Base-by-base conservation (phyloP, 345 rosid genomes). In the Populus tremula region DNA sequence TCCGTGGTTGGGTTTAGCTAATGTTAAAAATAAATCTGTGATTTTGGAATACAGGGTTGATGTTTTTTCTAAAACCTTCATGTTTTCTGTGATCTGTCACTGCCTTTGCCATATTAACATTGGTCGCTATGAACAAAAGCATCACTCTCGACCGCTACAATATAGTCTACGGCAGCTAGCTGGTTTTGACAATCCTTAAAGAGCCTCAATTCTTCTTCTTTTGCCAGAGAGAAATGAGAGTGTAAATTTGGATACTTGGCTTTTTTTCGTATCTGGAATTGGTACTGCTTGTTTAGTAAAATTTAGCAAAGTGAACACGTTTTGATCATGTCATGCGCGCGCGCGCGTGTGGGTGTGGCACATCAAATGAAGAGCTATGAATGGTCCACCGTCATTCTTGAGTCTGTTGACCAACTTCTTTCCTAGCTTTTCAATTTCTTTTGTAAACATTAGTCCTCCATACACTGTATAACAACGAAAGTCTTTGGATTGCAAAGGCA, bases 41-140 rank as follows among this genome's bases (percentile, higher is more conserved):
- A 39, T 39, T 39, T 12, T 23, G 14, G 0, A 5, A 11, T 27
- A 78, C 77, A 1, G 98, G 96, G 64, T 75, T 88, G 67, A 92
- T 91, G 5, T 95, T 88, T 84, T 91, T 90, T 67, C 88, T 79
- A 62, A 92, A 91, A 35, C 96, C 94, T 85, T 92, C 88, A 65
- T 87, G 88, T 76, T 80, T 85, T 76, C 96, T 79, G 16, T 91
- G 97, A 20, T 97, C 97, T 11, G 83, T 86, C 18, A 85, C 96
- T 0, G 96, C 96, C 82, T 87, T 92, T 1, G 94, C 97, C 98
- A 94, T 92, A 81, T 91, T 89, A 25, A 96, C 98, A 75, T 25
- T 90, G 89, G 18, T 89, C 88, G n/a, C 90, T 90, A 35, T 87
- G 86, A 67, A 90, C 69, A 67, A 94, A 92, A 59, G 87, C 89